Conservation (phyloP, 1,284 basidiomycete genomes). For the Ceratobasidium theobromae region DNA sequence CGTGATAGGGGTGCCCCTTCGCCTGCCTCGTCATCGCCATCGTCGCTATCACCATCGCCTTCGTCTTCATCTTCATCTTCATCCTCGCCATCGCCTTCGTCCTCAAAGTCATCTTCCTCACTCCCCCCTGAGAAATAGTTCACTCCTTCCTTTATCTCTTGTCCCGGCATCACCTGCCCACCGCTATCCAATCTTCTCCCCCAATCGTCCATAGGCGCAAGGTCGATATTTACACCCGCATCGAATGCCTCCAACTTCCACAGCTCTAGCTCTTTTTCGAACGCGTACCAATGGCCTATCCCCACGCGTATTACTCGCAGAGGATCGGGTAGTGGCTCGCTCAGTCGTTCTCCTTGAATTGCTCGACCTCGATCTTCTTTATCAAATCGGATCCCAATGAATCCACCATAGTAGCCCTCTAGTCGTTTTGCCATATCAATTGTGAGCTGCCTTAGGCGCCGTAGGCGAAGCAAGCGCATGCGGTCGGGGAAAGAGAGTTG, state of each 20-base stretch:
- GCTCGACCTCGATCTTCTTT: constrained; percentile 43
- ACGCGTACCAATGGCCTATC: constrained; percentile 41
- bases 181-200: constrained; percentile 38
- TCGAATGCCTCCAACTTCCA: constrained; percentile 43
- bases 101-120: neutral
- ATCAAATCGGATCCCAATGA: constrained; percentile 44
- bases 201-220: constrained; percentile 42
- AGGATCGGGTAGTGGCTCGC: constrained; percentile 39
- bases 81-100: neutral
- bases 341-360: constrained; percentile 45
- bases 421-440: constrained; percentile 33
- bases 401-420: constrained; percentile 44
- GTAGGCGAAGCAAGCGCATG: constrained; percentile 45
- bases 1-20: too few relatives aligned
- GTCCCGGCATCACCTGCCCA: constrained; percentile 31
- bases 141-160: constrained; percentile 8
- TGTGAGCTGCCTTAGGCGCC: constrained; percentile 44
- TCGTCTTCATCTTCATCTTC: neutral
- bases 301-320: constrained; percentile 36
- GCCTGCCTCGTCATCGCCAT: neutral
- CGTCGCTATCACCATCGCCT: neutral
- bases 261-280: constrained; percentile 44
- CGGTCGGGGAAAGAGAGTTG: constrained; percentile 44
- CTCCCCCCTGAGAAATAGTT: neutral
- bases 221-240: constrained; percentile 34